Conservation (phyloP, 2,329 filamentous ascomycete genomes). For the Rasamsonia emersonii region DNA sequence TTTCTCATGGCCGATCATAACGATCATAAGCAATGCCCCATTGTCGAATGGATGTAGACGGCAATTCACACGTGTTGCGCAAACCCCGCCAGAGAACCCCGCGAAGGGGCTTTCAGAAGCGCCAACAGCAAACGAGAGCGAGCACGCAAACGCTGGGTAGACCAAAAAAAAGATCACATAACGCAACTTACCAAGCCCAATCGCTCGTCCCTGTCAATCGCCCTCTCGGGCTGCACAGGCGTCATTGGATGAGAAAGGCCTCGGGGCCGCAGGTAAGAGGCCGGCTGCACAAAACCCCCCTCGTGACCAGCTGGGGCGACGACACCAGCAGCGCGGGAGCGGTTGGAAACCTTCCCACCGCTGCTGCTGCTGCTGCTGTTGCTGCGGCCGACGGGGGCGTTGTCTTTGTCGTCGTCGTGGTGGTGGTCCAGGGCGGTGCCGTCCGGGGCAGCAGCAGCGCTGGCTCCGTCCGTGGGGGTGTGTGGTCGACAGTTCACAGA, state of each 20-base stretch:
- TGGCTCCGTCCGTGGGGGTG: conserved; percentile 19
- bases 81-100: conserved; percentile 3
- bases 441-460: conserved; percentile 8
- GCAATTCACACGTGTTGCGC: too few species aligned
- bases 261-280: conserved; percentile 38
- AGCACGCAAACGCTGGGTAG: neutral
- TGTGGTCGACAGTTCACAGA: conserved; percentile 8
- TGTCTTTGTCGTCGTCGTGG: neutral
- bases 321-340: conserved; percentile 7
- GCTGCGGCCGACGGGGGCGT: conserved; percentile 3
- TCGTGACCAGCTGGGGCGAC: conserved; percentile 30
- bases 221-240: conserved; percentile 32
- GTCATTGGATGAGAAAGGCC: conserved; percentile 33
- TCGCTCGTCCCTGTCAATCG: conserved; percentile 42
- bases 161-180: conserved; percentile 2
- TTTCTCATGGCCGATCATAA: too few species aligned
- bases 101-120: neutral
- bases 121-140: neutral
- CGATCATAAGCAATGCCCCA: too few species aligned
- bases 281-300: conserved; percentile 39
- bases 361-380: conserved; percentile 6
- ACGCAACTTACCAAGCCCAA: conserved; percentile 37
- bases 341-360: conserved; percentile 3
- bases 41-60: too few species aligned
- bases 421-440: conserved; percentile 3